Percentiles rank a stretch among this genome's conserved stretches.
Evolutionary conservation across 78 protist genomes (phyloP).

Genomic region (Planoprotostelium fungivorum): DNA sequence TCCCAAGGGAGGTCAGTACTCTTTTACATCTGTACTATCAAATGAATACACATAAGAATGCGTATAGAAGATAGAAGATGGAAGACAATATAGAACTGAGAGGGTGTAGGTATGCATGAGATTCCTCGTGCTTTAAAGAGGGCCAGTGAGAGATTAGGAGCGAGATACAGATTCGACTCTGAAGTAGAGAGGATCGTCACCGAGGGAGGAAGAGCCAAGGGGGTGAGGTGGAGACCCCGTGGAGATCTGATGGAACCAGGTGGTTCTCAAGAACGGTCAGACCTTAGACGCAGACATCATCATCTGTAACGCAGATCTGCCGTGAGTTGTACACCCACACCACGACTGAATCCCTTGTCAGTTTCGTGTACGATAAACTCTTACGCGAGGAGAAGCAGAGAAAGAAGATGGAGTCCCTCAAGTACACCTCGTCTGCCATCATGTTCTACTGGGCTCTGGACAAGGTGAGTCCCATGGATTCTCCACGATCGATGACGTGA

Average conservation of each 20-base stretch:
- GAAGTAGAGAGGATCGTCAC: background rate
- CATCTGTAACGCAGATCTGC: slow-evolving; percentile 20
- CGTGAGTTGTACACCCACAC: background rate
- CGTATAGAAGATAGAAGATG: background rate
- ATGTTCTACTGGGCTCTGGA: slow-evolving; percentile 12
- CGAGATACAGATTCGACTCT: background rate
- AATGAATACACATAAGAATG: background rate
- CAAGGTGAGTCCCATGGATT: background rate
- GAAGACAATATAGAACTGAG: background rate
- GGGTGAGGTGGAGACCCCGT: too few species aligned
- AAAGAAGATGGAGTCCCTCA: background rate
- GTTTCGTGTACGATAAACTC: background rate
- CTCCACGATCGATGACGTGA: background rate
- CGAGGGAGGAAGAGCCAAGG: background rate
- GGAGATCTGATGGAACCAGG: too few species aligned
- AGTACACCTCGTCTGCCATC: slow-evolving; percentile 8
- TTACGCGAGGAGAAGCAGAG: background rate
- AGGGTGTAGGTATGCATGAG: background rate
- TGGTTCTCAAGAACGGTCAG: background rate
- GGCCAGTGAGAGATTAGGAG: background rate
- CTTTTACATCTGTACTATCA: background rate
- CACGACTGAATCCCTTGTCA: background rate
- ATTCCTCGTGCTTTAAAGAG: background rate
- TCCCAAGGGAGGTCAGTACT: slow-evolving; percentile 12
- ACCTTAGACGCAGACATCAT: slow-evolving; percentile 1